phyloP scores from a whole-genome alignment of 345 rosid species.

The Populus pruinosa region DNA sequence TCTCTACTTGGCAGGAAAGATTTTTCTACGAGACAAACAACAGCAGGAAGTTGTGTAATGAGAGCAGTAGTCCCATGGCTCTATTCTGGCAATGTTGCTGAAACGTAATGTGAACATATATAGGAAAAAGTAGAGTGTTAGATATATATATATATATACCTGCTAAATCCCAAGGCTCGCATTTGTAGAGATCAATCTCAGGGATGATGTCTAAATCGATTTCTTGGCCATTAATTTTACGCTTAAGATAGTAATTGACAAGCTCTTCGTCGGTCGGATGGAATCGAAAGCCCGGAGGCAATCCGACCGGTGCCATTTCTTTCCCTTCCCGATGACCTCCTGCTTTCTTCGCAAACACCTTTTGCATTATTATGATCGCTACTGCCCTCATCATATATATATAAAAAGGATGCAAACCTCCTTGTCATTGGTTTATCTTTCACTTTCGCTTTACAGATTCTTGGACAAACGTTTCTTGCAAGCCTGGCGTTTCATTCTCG shows the following conservation, averaged over 20 bases:
- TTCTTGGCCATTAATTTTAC: constrained; percentile 76
- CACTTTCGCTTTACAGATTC: constrained; percentile 37
- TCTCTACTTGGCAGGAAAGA: constrained; percentile 87
- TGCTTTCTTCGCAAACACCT: neutral
- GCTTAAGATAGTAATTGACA: constrained; percentile 84
- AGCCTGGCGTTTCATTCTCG: constrained; percentile 26
- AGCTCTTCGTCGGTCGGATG: constrained; percentile 97
- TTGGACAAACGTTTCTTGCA: constrained; percentile 43
- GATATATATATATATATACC: constrained; percentile 25
- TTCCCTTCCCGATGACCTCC: neutral
- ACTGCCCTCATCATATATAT: neutral
- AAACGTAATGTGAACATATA: neutral
- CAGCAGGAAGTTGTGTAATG: neutral
- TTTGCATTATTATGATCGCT: neutral
- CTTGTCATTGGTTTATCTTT: constrained; percentile 20
- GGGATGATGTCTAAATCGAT: constrained; percentile 95
- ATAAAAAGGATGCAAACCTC: constrained; percentile 20
- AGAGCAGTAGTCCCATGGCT: neutral
- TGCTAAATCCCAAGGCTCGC: constrained; percentile 95
- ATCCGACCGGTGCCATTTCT: constrained; percentile 63
- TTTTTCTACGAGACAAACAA: constrained; percentile 44
- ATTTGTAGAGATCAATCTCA: constrained; percentile 95
- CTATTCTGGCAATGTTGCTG: neutral
- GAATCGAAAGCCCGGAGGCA: constrained; percentile 93
- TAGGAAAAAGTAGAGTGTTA: neutral